Evolutionary conservation across 306 rosid species (phyloP).

Genomic region (Luffa acutangula): DNA sequence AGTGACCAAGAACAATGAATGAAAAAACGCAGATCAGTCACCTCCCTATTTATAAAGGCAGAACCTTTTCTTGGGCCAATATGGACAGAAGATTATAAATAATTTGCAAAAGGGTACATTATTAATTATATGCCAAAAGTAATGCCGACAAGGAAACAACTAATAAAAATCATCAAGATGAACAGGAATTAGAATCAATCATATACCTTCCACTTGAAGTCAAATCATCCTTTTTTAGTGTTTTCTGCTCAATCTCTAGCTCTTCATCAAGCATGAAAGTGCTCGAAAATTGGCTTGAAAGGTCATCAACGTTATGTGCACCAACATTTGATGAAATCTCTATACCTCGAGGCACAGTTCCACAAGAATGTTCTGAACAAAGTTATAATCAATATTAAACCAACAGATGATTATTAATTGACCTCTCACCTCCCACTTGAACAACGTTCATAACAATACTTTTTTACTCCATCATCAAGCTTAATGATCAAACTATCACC

Average conservation of each 20-base stretch:
- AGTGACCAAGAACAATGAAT: not conserved
- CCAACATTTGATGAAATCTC: conserved; percentile 21
- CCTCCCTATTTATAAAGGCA: not conserved
- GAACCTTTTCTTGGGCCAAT: too few relatives aligned
- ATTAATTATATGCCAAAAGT: not conserved
- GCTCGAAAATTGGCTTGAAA: conserved; percentile 60
- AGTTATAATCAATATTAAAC: conserved; percentile 1
- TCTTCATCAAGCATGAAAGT: conserved; percentile 98
- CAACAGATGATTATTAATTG: conserved; percentile 12
- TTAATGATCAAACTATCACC: conserved; percentile 17
- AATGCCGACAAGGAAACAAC: not conserved
- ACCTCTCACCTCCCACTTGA: conserved; percentile 14
- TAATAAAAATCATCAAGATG: not conserved
- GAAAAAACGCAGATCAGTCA: not conserved
- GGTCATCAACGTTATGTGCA: conserved; percentile 34
- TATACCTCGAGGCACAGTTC: conserved; percentile 25
- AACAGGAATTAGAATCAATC: conserved; percentile 1
- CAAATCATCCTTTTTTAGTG: conserved; percentile 31
- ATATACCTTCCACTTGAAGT: conserved; percentile 53
- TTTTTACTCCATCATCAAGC: conserved; percentile 16
- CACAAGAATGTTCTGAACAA: conserved; percentile 19
- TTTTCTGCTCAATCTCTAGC: conserved; percentile 72
- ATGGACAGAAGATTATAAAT: not conserved
- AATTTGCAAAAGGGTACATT: not conserved
- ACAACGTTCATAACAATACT: conserved; percentile 8